Evolutionary conservation across 768 basidiomycete species (phyloP).

Genomic region (Russula virescens): DNA sequence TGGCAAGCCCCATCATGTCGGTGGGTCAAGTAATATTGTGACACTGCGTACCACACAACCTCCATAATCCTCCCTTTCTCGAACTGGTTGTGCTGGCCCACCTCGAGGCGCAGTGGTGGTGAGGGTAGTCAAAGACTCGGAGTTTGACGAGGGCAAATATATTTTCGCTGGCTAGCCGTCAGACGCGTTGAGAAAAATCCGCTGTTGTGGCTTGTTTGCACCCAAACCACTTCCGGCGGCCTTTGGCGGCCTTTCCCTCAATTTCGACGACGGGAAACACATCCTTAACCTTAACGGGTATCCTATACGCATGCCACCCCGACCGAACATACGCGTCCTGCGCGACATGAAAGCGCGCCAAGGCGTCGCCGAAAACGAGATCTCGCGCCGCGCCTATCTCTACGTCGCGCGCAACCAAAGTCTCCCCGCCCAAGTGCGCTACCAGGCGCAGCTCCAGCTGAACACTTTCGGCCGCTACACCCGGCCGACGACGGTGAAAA

Average conservation of each 20-base stretch:
- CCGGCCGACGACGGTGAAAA: conserved; percentile 83
- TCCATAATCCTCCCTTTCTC: conserved; percentile 4
- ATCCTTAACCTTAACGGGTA: too few species aligned
- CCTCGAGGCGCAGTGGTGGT: background rate
- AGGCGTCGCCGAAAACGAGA: conserved; percentile 68
- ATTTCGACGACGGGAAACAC: too few species aligned
- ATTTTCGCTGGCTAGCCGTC: too few species aligned
- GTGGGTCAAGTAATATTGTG: too few species aligned
- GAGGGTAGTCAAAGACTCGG: background rate
- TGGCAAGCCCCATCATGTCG: too few species aligned
- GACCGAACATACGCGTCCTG: conserved; percentile 48
- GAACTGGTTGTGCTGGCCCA: background rate
- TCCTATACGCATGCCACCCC: conserved; percentile 7
- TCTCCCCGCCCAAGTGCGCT: conserved; percentile 81
- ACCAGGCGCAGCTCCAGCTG: conserved; percentile 90
- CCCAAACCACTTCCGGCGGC: too few species aligned
- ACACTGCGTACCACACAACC: conserved; percentile 3
- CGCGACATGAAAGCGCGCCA: conserved; percentile 76
- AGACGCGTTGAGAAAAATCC: background rate
- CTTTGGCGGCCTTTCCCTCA: too few species aligned
- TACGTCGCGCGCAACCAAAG: conserved; percentile 90
- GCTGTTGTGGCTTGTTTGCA: conserved; percentile 10
- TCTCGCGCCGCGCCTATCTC: conserved; percentile 83
- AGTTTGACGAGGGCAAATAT: too few species aligned
- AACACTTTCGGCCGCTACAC: conserved; percentile 82